Evolutionary conservation across 805 yeast genomes (phyloP), one percentile per base, ranked within the genome.

Genomic region (Myxozyma melibiosi): DNA sequence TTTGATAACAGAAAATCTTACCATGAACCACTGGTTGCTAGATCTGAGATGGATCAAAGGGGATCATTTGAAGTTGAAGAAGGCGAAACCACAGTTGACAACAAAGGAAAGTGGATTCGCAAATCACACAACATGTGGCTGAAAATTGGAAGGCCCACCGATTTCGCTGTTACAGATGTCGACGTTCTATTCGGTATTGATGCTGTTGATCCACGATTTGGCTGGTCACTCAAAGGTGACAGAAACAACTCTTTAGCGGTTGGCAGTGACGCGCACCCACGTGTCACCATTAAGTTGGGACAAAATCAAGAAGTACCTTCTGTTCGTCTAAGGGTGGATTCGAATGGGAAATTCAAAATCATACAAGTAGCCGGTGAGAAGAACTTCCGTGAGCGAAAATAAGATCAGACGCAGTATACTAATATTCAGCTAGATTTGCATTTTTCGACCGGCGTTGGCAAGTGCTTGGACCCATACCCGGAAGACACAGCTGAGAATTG

Each of bases 361-460:
- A 72, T 90, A 9, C 99, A 94, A 71, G 82, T 92, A 4, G 96
- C 52, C 6, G 42, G 42, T 38, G n/a, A n/a, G n/a, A n/a, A n/a
- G n/a, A n/a, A n/a, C n/a, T n/a, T n/a, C n/a, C n/a, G n/a, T n/a
- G n/a, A n/a, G n/a, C n/a, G n/a, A 4, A 31, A 31, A 31, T 11
- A 31, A 2, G 4, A 20, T 9, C 2, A 35, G 2, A 14, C 2
- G 2, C 25, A 11, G 18, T 22, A 2, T 18, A 14, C 24, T 20
- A 8, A 38, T 18, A 20, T 38, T 9, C 9, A 18, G 11, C 22
- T 38, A 25, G 65, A 94, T 70, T 74, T 92, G 55, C 99, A 94
- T 72, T 85, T 87, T 69, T 80, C 94, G n/a, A 86, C 96, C 0
- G 91, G 90, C 4, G 78, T 75, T 52, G 97, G 97, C 13, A 70